phyloP scores from a whole-genome alignment of 2,329 filamentous ascomycete genomes.

The Curvularia hawaiiensis region DNA sequence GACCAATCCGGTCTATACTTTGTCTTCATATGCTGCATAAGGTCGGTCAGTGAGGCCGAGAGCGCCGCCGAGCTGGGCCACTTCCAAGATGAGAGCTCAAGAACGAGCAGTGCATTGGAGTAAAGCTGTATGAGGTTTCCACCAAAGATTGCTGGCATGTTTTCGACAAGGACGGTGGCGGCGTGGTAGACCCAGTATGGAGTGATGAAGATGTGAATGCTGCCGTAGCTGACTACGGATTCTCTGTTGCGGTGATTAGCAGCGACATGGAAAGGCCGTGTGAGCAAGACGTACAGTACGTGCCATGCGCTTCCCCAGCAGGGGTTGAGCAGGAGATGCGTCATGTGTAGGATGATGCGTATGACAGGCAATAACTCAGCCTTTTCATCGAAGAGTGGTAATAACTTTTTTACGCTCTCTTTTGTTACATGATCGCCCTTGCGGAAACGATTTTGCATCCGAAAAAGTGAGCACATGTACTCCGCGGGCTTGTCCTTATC shows the following conservation, averaged over 20 bases:
- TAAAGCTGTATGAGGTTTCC: conserved; percentile 43
- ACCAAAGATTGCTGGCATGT: conserved; percentile 36
- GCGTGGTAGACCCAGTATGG: conserved; percentile 46
- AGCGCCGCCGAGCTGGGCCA: conserved; percentile 42
- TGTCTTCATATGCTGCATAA: conserved; percentile 43
- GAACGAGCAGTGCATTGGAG: conserved; percentile 42
- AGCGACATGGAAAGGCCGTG: background rate
- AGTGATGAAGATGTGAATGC: conserved; percentile 41
- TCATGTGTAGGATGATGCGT: conserved; percentile 39
- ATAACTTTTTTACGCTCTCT: conserved; percentile 27
- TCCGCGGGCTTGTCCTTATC: conserved; percentile 35
- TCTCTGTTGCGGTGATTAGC: conserved; percentile 25
- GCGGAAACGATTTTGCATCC: conserved; percentile 43
- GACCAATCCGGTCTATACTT: conserved; percentile 37
- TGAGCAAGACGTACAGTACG: conserved; percentile 17
- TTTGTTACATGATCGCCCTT: conserved; percentile 34
- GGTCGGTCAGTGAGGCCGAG: conserved; percentile 34
- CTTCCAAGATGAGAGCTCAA: conserved; percentile 42
- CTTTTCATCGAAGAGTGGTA: conserved; percentile 36
- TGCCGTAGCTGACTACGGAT: conserved; percentile 37
- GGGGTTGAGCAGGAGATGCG: conserved; percentile 41
- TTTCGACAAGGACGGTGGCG: conserved; percentile 40
- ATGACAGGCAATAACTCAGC: conserved; percentile 34
- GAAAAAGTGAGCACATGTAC: conserved; percentile 44
- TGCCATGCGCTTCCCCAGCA: conserved; percentile 42